Conservation (phyloP, 306 rosid species). For the Gastrolobium bilobum region DNA sequence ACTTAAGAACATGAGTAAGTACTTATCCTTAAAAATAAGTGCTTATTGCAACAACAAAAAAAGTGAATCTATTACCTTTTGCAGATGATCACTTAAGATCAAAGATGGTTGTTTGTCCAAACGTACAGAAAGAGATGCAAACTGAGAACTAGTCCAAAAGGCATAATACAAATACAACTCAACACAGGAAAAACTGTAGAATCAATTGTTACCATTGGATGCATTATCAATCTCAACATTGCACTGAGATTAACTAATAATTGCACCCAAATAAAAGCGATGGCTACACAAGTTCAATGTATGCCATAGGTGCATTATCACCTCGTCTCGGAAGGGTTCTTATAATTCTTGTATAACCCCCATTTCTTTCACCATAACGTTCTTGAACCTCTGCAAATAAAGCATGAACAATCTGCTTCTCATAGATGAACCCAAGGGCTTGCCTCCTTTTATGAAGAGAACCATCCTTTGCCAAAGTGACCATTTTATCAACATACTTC, state of each 20-base stretch:
- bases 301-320: constrained; percentile 99
- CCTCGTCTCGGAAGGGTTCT: constrained; percentile 92
- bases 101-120: constrained; percentile 22
- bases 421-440: constrained; percentile 92
- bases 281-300: constrained; percentile 91
- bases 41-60: background rate
- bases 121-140: constrained; percentile 31
- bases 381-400: constrained; percentile 89
- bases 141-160: constrained; percentile 5
- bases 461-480: constrained; percentile 91
- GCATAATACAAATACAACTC: constrained; percentile 43
- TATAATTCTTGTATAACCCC: constrained; percentile 90
- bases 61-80: constrained; percentile 7
- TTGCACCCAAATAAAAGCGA: constrained; percentile 17
- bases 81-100: constrained; percentile 25
- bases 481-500: constrained; percentile 95
- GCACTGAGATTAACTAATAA: constrained; percentile 16
- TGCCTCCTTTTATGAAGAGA: constrained; percentile 98
- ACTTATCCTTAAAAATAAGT: background rate
- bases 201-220: constrained; percentile 27
- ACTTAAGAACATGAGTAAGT: background rate
- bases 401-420: constrained; percentile 97
- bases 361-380: constrained; percentile 93
- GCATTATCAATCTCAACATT: constrained; percentile 41
- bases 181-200: constrained; percentile 35